phyloP scores from a whole-genome alignment of 2,329 filamentous ascomycete genomes.

The Alternaria sp. region DNA sequence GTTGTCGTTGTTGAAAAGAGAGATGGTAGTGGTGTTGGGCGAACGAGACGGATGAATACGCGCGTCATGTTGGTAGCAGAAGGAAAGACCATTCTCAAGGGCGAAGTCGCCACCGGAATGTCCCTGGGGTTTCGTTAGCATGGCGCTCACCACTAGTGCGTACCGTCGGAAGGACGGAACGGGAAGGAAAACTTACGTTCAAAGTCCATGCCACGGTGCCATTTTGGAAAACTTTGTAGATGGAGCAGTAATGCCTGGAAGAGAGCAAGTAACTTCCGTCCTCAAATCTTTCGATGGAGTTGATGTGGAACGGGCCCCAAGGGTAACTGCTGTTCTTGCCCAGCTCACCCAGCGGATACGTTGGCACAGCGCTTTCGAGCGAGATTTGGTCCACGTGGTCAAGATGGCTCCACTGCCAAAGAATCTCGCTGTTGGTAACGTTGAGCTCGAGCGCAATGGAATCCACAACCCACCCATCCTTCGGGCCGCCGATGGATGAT shows the following conservation, averaged over 20 bases:
- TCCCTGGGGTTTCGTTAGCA: not conserved
- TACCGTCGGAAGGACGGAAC: not conserved
- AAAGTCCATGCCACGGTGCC: conserved; percentile 4
- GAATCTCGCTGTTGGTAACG: conserved; percentile 12
- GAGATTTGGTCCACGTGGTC: conserved; percentile 7
- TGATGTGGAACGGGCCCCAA: conserved; percentile 3
- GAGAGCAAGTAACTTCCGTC: conserved; percentile 3
- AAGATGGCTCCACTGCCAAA: conserved; percentile 17
- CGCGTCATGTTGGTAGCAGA: conserved; percentile 19
- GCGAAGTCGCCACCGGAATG: conserved; percentile 11
- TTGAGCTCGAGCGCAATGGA: conserved; percentile 4
- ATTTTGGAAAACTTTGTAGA: not conserved
- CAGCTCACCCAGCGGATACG: not conserved
- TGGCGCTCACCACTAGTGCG: not conserved
- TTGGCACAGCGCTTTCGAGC: conserved; percentile 2
- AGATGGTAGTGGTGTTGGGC: not conserved
- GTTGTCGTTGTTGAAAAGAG: conserved; percentile 6
- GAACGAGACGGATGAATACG: conserved; percentile 1
- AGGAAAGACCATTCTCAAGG: conserved; percentile 6
- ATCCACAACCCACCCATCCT: conserved; percentile 3
- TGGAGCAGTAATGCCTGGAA: conserved; percentile 1
- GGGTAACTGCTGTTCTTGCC: conserved; percentile 4
- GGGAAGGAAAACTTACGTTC: not conserved
- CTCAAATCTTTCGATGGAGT: not conserved
- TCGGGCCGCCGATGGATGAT: conserved; percentile 1